These are phyloP conservation scores for Cicer pinnatifidum DNA, from an alignment of 306 rosid species.

Conservation along the genomic window DNA sequence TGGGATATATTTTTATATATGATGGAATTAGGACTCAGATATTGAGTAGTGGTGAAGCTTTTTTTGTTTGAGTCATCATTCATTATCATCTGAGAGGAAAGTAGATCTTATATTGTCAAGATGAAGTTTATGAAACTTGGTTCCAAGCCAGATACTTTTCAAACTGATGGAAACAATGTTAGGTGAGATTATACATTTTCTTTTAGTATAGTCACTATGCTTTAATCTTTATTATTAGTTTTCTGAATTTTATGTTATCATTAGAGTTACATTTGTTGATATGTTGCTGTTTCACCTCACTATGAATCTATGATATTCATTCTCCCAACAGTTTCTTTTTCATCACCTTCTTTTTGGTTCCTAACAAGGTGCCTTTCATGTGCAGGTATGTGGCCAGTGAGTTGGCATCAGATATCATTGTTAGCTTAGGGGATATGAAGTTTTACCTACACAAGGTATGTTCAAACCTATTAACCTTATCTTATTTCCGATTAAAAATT, in stretches of 20 bases:
- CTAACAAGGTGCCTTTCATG: slow-evolving; percentile 36
- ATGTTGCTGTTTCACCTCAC: background rate
- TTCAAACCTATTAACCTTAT: slow-evolving; percentile 25
- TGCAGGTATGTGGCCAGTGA: slow-evolving; percentile 91
- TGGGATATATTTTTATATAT: slow-evolving; percentile 33
- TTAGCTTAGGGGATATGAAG: slow-evolving; percentile 69
- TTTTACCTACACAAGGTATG: slow-evolving; percentile 89
- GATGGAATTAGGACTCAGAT: slow-evolving; percentile 47
- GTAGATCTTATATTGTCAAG: slow-evolving; percentile 59
- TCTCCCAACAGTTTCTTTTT: too few species aligned
- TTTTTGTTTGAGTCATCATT: slow-evolving; percentile 28
- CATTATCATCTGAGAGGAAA: slow-evolving; percentile 39
- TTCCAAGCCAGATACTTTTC: slow-evolving; percentile 92
- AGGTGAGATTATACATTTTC: slow-evolving; percentile 65
- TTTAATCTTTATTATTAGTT: slow-evolving; percentile 39
- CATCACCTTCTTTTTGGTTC: background rate
- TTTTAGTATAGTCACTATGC: slow-evolving; percentile 10
- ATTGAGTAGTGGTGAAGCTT: slow-evolving; percentile 49
- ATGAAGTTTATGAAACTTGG: slow-evolving; percentile 99
- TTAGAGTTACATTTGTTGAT: background rate
- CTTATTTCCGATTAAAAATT: slow-evolving; percentile 12
- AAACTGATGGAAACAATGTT: slow-evolving; percentile 74
- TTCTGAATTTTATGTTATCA: background rate
- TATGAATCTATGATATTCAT: too few species aligned
- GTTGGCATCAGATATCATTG: slow-evolving; percentile 71